Conservation (phyloP, 2,329 filamentous ascomycete genomes). For the Cucurbitaria berberidis region DNA sequence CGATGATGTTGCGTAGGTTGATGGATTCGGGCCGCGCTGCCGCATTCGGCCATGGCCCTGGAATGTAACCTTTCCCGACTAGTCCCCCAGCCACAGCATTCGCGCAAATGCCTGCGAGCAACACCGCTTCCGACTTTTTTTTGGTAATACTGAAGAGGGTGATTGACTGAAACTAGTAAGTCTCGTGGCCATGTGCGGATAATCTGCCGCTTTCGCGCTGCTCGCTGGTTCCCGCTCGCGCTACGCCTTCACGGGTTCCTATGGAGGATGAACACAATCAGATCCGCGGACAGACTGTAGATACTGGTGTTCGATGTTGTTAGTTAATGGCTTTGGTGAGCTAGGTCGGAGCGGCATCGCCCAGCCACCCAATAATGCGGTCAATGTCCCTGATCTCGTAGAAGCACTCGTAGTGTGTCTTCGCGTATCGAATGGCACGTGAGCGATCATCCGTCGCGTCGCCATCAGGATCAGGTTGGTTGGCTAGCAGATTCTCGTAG, state of each 20-base stretch:
- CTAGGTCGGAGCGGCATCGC: neutral
- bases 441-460: constrained; percentile 23
- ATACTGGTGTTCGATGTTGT: neutral
- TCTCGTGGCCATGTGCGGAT: neutral
- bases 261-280: neutral
- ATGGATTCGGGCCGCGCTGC: constrained; percentile 12
- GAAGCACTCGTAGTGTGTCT: constrained; percentile 29
- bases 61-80: constrained; percentile 23
- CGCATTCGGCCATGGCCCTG: constrained; percentile 24
- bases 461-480: constrained; percentile 21
- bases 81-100: neutral
- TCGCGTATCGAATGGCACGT: constrained; percentile 29
- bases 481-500: constrained; percentile 31
- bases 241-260: neutral
- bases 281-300: neutral
- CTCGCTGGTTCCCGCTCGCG: neutral
- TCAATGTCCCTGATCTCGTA: constrained; percentile 25
- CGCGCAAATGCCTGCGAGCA: neutral
- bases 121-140: neutral
- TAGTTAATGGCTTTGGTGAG: neutral
- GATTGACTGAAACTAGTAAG: neutral
- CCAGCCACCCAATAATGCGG: constrained; percentile 25
- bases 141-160: neutral
- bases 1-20: constrained; percentile 8
- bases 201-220: neutral